phyloP scores from a whole-genome alignment of 208 protist species.

The Crithidia fasciculata region DNA sequence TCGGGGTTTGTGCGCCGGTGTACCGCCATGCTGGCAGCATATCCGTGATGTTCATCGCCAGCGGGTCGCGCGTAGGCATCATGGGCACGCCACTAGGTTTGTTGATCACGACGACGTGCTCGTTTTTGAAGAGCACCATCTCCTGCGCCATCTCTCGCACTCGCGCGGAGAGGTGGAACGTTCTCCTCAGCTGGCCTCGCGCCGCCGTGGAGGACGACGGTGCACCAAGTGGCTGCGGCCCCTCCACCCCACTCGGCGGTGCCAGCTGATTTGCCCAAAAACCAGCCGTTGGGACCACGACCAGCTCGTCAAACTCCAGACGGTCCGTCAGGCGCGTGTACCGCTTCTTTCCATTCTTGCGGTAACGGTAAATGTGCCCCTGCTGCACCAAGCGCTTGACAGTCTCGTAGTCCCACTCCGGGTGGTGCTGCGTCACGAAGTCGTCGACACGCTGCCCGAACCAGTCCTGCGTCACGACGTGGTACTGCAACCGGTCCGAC shows the following conservation, averaged over 20 bases:
- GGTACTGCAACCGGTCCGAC: slow-evolving; percentile 73
- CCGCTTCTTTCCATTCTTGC: slow-evolving; percentile 87
- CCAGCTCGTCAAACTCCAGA: slow-evolving; percentile 89
- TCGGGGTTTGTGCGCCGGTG: slow-evolving; percentile 75
- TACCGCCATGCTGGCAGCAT: slow-evolving; percentile 91
- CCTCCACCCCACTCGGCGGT: slow-evolving; percentile 47
- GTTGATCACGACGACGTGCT: slow-evolving; percentile 94
- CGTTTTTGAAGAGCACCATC: slow-evolving; percentile 95
- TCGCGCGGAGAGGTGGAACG: slow-evolving; percentile 69
- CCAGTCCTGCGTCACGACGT: slow-evolving; percentile 90
- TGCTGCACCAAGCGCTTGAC: slow-evolving; percentile 83
- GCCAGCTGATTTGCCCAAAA: slow-evolving; percentile 73
- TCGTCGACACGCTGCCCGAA: slow-evolving; percentile 88
- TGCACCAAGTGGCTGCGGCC: slow-evolving; percentile 10
- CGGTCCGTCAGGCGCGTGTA: slow-evolving; percentile 87
- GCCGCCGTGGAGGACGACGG: slow-evolving; percentile 1
- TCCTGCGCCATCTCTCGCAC: slow-evolving; percentile 81
- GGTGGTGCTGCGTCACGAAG: slow-evolving; percentile 84
- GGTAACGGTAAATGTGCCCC: slow-evolving; percentile 90
- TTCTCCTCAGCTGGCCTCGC: slow-evolving; percentile 8
- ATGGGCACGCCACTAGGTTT: slow-evolving; percentile 92
- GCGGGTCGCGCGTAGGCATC: slow-evolving; percentile 82
- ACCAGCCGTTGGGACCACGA: slow-evolving; percentile 77
- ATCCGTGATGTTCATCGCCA: slow-evolving; percentile 88
- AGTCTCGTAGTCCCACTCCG: slow-evolving; percentile 86